phyloP scores from a whole-genome alignment of 257 asterid species.

The Euphrasia confusa region DNA sequence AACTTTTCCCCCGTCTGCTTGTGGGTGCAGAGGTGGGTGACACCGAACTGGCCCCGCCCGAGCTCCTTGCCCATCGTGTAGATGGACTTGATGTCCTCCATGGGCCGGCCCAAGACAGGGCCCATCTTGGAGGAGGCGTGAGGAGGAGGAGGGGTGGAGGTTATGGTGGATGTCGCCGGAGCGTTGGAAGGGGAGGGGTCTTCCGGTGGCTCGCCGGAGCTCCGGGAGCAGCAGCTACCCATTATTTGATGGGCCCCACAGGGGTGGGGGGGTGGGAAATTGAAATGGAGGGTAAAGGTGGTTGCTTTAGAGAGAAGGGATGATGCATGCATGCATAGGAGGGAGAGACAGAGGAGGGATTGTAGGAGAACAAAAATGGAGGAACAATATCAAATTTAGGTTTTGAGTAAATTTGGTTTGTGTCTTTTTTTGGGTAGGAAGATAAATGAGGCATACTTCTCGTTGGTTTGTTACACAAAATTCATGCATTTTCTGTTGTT shows the following conservation, averaged over 20 bases:
- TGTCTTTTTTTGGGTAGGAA: not conserved
- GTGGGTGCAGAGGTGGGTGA: conserved; percentile 51
- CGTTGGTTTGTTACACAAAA: no score
- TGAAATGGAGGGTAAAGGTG: not conserved
- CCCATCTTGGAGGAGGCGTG: conserved; percentile 36
- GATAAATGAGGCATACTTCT: no score
- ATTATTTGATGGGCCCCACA: conserved; percentile 23
- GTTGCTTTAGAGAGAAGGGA: conserved; percentile 31
- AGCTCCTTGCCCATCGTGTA: conserved; percentile 64
- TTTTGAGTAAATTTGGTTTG: not conserved
- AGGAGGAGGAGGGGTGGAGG: conserved; percentile 30
- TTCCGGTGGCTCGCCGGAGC: conserved; percentile 22
- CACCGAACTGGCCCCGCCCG: conserved; percentile 59
- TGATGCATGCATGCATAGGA: conserved; percentile 28
- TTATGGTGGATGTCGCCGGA: not conserved
- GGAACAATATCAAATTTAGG: not conserved
- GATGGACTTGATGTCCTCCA: conserved; percentile 43
- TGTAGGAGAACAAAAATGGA: conserved; percentile 22
- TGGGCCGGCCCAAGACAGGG: conserved; percentile 56
- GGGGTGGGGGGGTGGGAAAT: conserved; percentile 11
- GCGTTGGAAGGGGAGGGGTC: conserved; percentile 7
- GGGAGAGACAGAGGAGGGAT: conserved; percentile 31
- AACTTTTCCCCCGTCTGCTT: conserved; percentile 51
- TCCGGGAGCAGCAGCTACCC: conserved; percentile 56
- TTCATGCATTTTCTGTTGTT: no score